Conservation (phyloP, 805 yeast species). For the Clavispora asparagi region DNA sequence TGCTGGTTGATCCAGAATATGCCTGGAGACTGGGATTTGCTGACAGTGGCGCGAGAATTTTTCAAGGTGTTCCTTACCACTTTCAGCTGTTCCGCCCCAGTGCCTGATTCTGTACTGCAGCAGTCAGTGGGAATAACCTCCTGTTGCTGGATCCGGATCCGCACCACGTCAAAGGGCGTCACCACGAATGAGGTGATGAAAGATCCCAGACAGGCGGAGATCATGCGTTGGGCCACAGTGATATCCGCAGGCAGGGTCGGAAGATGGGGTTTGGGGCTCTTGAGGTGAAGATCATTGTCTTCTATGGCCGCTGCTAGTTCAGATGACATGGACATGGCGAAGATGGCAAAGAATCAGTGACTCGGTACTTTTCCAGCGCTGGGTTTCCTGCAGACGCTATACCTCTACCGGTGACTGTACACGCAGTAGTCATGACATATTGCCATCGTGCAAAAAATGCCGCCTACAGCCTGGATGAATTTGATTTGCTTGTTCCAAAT, state of each 20-base stretch:
- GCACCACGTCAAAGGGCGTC: slow-evolving; percentile 78
- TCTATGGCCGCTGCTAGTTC: slow-evolving; percentile 38
- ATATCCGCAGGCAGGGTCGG: slow-evolving; percentile 24
- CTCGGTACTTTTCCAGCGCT: neutral
- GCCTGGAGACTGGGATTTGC: slow-evolving; percentile 13
- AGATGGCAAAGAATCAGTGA: neutral
- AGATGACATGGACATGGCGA: slow-evolving; percentile 33
- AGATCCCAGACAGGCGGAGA: slow-evolving; percentile 76
- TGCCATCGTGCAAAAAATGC: neutral
- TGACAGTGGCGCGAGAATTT: neutral
- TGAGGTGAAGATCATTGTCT: slow-evolving; percentile 18
- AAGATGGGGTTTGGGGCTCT: neutral
- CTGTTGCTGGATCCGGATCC: slow-evolving; percentile 76
- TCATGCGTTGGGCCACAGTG: slow-evolving; percentile 58
- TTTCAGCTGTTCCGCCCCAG: neutral
- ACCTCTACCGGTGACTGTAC: neutral
- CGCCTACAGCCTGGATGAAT: no score
- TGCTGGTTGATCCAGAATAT: slow-evolving; percentile 31
- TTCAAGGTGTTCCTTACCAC: slow-evolving; percentile 8
- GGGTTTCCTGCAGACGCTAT: neutral
- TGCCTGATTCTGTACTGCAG: neutral
- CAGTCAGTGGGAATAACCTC: slow-evolving; percentile 38
- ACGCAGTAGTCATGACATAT: neutral
- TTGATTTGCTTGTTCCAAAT: no score
- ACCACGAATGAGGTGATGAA: slow-evolving; percentile 65